Conservation (phyloP, 192 early-diverging fungal species). For the Dispira parvispora region DNA sequence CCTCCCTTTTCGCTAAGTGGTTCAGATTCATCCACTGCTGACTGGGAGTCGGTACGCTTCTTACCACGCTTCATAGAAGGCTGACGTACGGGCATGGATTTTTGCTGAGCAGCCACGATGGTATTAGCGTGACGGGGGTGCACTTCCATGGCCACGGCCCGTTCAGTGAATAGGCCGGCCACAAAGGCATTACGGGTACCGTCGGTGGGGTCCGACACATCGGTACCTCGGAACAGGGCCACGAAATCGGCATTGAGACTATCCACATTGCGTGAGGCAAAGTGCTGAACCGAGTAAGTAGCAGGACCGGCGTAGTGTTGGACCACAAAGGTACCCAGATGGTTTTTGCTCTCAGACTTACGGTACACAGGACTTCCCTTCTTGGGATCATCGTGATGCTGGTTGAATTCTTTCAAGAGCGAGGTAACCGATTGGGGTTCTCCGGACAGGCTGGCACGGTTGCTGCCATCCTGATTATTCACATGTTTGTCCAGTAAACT, state of each 20-base stretch:
- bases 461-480: conserved; percentile 22
- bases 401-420: conserved; percentile 35
- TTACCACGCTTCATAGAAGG: conserved; percentile 43
- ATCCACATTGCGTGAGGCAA: conserved; percentile 65
- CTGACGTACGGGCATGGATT: conserved; percentile 43
- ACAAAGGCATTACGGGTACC: conserved; percentile 62
- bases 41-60: conserved; percentile 13
- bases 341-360: conserved; percentile 16
- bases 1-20: conserved; percentile 18
- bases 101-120: conserved; percentile 64
- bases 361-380: conserved; percentile 10
- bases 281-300: conserved; percentile 38
- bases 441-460: conserved; percentile 8
- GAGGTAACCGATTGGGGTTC: conserved; percentile 8
- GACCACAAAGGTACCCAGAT: conserved; percentile 46
- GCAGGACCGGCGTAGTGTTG: conserved; percentile 64
- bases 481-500: conserved; percentile 53
- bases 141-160: conserved; percentile 50
- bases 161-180: conserved; percentile 55
- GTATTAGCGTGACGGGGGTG: conserved; percentile 67
- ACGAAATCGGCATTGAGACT: conserved; percentile 70
- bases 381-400: conserved; percentile 22
- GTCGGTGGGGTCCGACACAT: conserved; percentile 15
- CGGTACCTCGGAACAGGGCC: conserved; percentile 55
- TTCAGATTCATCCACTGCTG: conserved; percentile 16